A percentile compares a stretch with the other conserved stretches of the same genome.
Conservation (phyloP, 2,329 filamentous ascomycete species). For the Kalmusia sp. region DNA sequence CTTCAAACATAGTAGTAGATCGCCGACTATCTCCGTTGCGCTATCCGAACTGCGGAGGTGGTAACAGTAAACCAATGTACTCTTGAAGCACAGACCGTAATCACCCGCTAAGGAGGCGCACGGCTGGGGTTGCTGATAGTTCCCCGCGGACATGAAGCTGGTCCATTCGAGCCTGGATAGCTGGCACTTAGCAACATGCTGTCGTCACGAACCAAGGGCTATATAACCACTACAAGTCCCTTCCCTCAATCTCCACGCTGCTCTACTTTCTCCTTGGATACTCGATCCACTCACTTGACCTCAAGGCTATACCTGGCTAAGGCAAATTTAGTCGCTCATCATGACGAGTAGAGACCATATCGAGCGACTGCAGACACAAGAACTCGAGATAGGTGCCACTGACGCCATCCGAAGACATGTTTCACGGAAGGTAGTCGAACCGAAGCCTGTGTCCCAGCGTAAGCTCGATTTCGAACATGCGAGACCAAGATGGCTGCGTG, state of each 20-base stretch:
- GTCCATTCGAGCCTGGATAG: too few species aligned
- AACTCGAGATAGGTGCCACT: slow-evolving; percentile 61
- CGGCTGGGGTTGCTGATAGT: not conserved
- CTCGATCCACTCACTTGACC: too few species aligned
- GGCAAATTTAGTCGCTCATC: not conserved
- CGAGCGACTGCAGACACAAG: slow-evolving; percentile 43
- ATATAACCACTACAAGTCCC: not conserved
- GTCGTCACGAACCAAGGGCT: not conserved
- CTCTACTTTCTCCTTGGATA: not conserved
- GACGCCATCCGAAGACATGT: slow-evolving; percentile 61
- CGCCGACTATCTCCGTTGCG: not conserved
- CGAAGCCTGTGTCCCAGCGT: slow-evolving; percentile 60
- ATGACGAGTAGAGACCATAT: slow-evolving; percentile 10
- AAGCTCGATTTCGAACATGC: slow-evolving; percentile 63
- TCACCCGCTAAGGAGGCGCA: not conserved
- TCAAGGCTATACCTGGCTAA: too few species aligned
- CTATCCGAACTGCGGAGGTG: slow-evolving; percentile 5
- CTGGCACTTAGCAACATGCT: too few species aligned
- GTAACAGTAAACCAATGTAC: not conserved
- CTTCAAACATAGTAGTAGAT: not conserved
- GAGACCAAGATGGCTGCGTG: slow-evolving; percentile 61
- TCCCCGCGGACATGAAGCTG: not conserved
- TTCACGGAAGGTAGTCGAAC: slow-evolving; percentile 57
- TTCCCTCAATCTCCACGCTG: not conserved
- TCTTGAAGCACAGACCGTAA: not conserved